Base-by-base conservation (phyloP, 225 moss, liverwort and hornwort genomes). In the Antitrichia curtipendula region DNA sequence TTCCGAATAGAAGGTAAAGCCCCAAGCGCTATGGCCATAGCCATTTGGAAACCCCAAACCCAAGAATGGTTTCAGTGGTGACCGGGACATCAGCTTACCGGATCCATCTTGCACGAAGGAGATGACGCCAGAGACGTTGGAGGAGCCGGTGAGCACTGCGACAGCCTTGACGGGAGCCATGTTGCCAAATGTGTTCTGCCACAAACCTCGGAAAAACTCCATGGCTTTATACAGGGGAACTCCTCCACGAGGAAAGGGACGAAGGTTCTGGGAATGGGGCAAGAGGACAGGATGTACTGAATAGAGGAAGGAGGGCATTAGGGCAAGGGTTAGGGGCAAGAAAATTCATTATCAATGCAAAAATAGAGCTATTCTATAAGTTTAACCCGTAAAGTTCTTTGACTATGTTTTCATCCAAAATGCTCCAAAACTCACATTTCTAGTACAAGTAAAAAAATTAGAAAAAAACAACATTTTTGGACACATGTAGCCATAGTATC, bases 91-190 rank as follows among this genome's bases (percentile, higher is more conserved):
- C 31, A 17, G 14, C 36, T 14, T 21, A 74, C 93, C 92, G 3
- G 74, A 85, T 75, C 86, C 91, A 17, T 92, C 66, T 61, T 89
- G 92, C 21, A 86, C 76, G 40, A 90, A 93, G 83, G 90, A 80
- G 72, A 95, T 70, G 74, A 90, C 90, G 56, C 95, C 95, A 5
- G 92, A 60, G 75, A 95, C 94, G 8, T 24, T 20, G 54, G 91
- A 76, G 71, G 92, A 84, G 73, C 91, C 95, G 6, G 86, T 78
- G 82, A 91, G 81, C 64, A 95, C 90, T 40, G 80, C 89, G 45
- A 94, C 91, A 27, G 95, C 95, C 65, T 94, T 92, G n/a, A 93
- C 40, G 36, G 91, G 71, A 24, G 90, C 88, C 94, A 94, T 94
- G 53, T n/a, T 62, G 84, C 84, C 53, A n/a, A 79, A 80, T 38